phyloP scores from a whole-genome alignment of 306 rosid species.

The Abrus precatorius region DNA sequence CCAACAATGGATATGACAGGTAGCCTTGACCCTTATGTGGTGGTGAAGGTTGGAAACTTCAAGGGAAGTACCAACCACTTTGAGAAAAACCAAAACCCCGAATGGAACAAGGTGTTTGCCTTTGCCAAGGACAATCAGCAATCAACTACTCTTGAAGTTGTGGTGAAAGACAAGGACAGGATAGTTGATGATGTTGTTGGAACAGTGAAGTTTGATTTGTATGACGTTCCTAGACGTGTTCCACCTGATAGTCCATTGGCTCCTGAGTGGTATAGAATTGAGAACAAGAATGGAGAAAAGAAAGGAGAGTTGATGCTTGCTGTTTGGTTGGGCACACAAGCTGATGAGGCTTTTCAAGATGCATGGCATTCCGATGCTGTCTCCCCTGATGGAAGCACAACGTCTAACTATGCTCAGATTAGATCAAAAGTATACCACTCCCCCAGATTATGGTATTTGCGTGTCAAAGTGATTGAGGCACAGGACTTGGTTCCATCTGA shows the following conservation, averaged over 20 bases:
- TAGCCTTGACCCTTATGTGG: slow-evolving; percentile 91
- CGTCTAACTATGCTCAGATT: slow-evolving; percentile 49
- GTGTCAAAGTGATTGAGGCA: slow-evolving; percentile 81
- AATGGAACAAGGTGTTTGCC: slow-evolving; percentile 95
- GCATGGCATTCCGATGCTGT: slow-evolving; percentile 98
- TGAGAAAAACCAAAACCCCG: slow-evolving; percentile 80
- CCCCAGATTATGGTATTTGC: slow-evolving; percentile 83
- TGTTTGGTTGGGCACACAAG: slow-evolving; percentile 96
- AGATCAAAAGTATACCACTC: slow-evolving; percentile 94
- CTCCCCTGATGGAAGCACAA: slow-evolving; percentile 59
- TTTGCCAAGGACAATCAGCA: slow-evolving; percentile 72
- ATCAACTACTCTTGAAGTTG: slow-evolving; percentile 65
- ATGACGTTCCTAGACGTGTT: slow-evolving; percentile 74
- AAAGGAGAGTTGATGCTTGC: slow-evolving; percentile 96
- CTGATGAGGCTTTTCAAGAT: slow-evolving; percentile 94
- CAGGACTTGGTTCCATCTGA: slow-evolving; percentile 80
- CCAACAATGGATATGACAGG: slow-evolving; percentile 86
- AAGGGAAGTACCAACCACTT: slow-evolving; percentile 72
- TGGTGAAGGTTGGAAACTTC: slow-evolving; percentile 86
- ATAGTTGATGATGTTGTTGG: slow-evolving; percentile 84
- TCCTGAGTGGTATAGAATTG: slow-evolving; percentile 90
- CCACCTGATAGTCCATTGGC: slow-evolving; percentile 99
- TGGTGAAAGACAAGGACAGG: slow-evolving; percentile 77
- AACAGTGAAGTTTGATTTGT: slow-evolving; percentile 64
- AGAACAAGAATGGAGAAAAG: slow-evolving; percentile 66